These are phyloP conservation scores for Rosa persica DNA, from an alignment of 306 rosid species.

Conservation along the genomic window DNA sequence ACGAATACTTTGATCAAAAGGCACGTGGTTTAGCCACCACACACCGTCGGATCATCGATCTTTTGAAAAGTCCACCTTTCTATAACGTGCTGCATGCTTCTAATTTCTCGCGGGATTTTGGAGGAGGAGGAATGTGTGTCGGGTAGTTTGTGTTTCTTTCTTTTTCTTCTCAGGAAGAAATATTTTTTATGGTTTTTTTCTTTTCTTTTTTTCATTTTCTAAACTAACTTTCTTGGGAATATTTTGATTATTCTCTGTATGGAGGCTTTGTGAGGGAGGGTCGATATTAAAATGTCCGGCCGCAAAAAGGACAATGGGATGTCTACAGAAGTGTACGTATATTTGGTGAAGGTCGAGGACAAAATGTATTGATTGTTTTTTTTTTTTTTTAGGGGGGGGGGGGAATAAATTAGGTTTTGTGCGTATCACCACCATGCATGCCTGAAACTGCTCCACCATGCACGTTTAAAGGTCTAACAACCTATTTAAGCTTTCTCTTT, in stretches of 20 bases:
- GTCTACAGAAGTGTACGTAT: conserved; percentile 1
- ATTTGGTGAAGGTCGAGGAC: not conserved
- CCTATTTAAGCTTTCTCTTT: not conserved
- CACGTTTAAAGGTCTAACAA: conserved; percentile 6
- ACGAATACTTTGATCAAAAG: conserved; percentile 38
- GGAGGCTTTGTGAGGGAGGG: conserved; percentile 18
- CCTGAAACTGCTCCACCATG: conserved; percentile 12
- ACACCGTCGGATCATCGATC: conserved; percentile 22
- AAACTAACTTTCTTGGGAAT: conserved; percentile 16
- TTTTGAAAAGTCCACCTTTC: conserved; percentile 12
- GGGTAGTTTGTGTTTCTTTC: not conserved
- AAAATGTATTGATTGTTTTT: conserved; percentile 1
- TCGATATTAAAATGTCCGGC: conserved; percentile 25
- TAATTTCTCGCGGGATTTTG: conserved; percentile 23
- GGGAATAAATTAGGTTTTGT: not conserved
- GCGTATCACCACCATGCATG: conserved; percentile 27
- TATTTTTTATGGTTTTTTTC: not conserved
- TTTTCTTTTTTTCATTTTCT: not conserved
- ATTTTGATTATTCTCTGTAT: conserved; percentile 5
- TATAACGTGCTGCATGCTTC: conserved; percentile 46
- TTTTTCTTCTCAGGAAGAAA: not conserved
- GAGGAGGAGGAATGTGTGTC: not conserved
- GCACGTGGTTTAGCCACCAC: conserved; percentile 51
- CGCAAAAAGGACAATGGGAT: conserved; percentile 12
- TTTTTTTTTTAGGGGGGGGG: no score